Base-by-base conservation (phyloP, 2,329 filamentous ascomycete species). In the Colletotrichum sp. region DNA sequence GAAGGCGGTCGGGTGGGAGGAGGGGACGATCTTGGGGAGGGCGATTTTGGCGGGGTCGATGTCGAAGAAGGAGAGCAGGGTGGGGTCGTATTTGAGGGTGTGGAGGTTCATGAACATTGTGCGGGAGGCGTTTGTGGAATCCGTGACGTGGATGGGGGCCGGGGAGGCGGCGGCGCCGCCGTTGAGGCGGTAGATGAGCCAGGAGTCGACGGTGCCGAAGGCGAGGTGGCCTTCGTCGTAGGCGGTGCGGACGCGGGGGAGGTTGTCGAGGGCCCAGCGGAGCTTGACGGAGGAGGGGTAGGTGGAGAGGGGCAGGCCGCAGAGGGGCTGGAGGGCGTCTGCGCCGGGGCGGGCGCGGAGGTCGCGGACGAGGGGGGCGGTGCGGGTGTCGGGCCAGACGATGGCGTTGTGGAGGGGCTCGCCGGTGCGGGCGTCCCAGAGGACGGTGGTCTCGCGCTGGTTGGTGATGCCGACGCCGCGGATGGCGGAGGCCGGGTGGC, bases 81-180 rank as follows among this genome's bases (percentile, higher is more conserved):
- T 89, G 72, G 95, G 92, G 82, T 96, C 95, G 85, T 98, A 98
- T 80, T 96, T 85, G 75, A 95, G 89, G 13, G 93, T 96, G 80
- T 92, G 90, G 70, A 98, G 89, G 85, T 98, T 95, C 93, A 98
- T 96, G 85, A 98, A 97, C 95, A 98, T 98, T 77, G 96, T 98
- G 81, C 96, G 90, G 69, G 94, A 96, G 25, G 96, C 96, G 83
- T 98, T 98, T 77, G 95, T 95, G 64, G 93, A 92, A 84, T 98
- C 96, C 0, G 96, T 97, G 74, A 98, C 95, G 82, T 95, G 93
- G 59, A 96, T 85, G 65, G 92, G 90, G 19, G 81, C 81, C n/a
- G 79, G 82, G 72, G 87, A 86, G 68, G 90, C 91, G 75, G 91
- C 88, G 36, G 87, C 89, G 66, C 94, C 93, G 73, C 95, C 95